phyloP scores from a whole-genome alignment of 495 filamentous ascomycete species.

The Xylaria palmicola region DNA sequence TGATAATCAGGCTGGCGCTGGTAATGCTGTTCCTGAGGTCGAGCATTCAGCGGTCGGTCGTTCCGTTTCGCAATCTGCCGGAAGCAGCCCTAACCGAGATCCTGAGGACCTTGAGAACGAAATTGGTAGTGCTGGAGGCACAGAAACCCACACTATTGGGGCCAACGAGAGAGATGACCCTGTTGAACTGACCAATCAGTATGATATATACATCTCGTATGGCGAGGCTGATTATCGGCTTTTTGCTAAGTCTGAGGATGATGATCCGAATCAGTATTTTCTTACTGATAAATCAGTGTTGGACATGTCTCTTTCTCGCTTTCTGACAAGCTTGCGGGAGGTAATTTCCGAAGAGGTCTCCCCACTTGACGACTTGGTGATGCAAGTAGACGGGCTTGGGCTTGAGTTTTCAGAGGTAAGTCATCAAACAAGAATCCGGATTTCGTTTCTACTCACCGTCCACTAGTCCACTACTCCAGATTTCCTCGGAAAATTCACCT shows the following conservation, averaged over 20 bases:
- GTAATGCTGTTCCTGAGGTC: conserved; percentile 20
- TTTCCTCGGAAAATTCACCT: conserved; percentile 30
- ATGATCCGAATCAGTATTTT: conserved; percentile 70
- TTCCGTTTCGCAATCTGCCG: conserved; percentile 9
- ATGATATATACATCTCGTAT: conserved; percentile 54
- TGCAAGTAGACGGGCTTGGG: conserved; percentile 66
- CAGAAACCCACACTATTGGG: not conserved
- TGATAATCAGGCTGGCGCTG: conserved; percentile 22
- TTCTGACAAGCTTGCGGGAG: conserved; percentile 64
- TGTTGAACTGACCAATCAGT: conserved; percentile 17
- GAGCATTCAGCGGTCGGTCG: conserved; percentile 12
- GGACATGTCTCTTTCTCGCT: conserved; percentile 53
- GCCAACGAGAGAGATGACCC: conserved; percentile 8
- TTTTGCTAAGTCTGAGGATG: conserved; percentile 63
- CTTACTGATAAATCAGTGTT: conserved; percentile 65
- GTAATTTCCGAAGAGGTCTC: conserved; percentile 66
- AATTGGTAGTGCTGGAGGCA: not conserved
- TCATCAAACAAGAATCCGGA: not conserved
- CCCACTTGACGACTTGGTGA: conserved; percentile 65
- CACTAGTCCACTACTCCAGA: conserved; percentile 27
- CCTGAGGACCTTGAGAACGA: conserved; percentile 2
- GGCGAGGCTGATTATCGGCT: conserved; percentile 66
- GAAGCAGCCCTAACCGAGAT: not conserved
- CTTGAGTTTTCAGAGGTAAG: conserved; percentile 73
- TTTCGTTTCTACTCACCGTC: conserved; percentile 15